Base-by-base conservation (phyloP, 163 green algal species). In the Prototheca wickerhamii region DNA sequence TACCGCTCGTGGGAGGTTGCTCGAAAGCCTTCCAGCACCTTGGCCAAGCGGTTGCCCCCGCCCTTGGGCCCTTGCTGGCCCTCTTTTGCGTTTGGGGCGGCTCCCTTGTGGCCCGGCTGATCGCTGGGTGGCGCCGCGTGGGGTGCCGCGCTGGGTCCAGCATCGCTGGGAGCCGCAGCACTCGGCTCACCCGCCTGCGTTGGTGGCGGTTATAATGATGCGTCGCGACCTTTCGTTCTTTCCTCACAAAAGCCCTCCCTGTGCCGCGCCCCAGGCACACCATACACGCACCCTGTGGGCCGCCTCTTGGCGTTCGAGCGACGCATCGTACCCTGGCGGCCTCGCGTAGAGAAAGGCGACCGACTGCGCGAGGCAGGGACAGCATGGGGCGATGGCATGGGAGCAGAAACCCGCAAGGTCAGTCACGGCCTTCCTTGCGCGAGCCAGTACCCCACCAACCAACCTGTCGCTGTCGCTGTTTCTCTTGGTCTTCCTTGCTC, bases 291-390 rank as follows among this genome's bases (percentile, higher is more conserved):
- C 58, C 35, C 63, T 51, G 33, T 72, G 29, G 23, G 31, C 65
- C 49, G 60, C 34, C 33, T 63, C 58, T 28, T 75, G 74, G 15
- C 72, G 29, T 67, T 65, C 32, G 42, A 84, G 60, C 1, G 79
- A 75, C 1, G 76, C 75, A 40, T 88, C 76, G 30, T 82, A 76
- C 0, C 84, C 84, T 0, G 84, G 84, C 6, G 84, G 84, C 65
- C 90, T 90, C 54, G 59, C 57, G 60, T 72, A 70, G 76, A 89
- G 57, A 77, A 83, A 89, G 4, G 62, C 71, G 3, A 89, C 78
- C 35, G 72, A 77, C 63, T 85, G 74, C n/a, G n/a, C n/a, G n/a
- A n/a, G n/a, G n/a, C 21, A 58, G 10, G 44, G 15, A 53, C 18
- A 26, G 15, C 17, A 53, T 25, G 18, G 20, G 15, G 1, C 10